Conservation (phyloP, 352 stramenopile species). For the Phytophthora sp. region DNA sequence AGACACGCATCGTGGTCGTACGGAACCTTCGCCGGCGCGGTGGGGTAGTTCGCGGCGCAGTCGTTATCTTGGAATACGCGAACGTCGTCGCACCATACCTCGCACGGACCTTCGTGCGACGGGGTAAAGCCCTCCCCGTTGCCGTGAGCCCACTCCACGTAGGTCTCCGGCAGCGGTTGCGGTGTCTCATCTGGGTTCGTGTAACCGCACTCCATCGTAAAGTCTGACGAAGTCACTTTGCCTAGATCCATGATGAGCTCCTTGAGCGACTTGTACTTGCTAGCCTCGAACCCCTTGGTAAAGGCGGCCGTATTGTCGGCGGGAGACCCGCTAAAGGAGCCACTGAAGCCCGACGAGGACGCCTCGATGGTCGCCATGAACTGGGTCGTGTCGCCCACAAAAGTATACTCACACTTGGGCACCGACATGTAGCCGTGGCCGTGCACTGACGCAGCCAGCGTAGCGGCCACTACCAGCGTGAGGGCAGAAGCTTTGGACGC, state of each 20-base stretch:
- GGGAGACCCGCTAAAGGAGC: slow-evolving; percentile 26
- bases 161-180: slow-evolving; percentile 21
- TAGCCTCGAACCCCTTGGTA: slow-evolving; percentile 29
- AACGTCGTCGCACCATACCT: slow-evolving; percentile 38
- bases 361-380: slow-evolving; percentile 38
- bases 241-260: slow-evolving; percentile 26
- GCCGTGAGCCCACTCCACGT: slow-evolving; percentile 33
- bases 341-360: slow-evolving; percentile 24
- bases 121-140: slow-evolving; percentile 34
- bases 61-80: slow-evolving; percentile 10
- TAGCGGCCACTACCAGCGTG: slow-evolving; percentile 1
- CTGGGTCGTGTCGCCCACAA: slow-evolving; percentile 35
- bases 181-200: slow-evolving; percentile 27
- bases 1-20: slow-evolving; percentile 34
- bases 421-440: slow-evolving; percentile 38
- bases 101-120: slow-evolving; percentile 41
- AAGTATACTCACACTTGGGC: slow-evolving; percentile 28
- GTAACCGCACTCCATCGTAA: slow-evolving; percentile 30
- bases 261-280: slow-evolving; percentile 21
- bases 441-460: slow-evolving; percentile 10
- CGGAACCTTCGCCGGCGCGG: slow-evolving; percentile 24
- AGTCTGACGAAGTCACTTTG: slow-evolving; percentile 24
- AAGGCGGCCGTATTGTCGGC: slow-evolving; percentile 36
- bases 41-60: slow-evolving; percentile 17
- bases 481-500: not conserved